Evolutionary conservation across 2,329 filamentous ascomycete species (phyloP), one percentile per base, ranked within the genome.

Genomic region (Colletotrichum cuscutae): DNA sequence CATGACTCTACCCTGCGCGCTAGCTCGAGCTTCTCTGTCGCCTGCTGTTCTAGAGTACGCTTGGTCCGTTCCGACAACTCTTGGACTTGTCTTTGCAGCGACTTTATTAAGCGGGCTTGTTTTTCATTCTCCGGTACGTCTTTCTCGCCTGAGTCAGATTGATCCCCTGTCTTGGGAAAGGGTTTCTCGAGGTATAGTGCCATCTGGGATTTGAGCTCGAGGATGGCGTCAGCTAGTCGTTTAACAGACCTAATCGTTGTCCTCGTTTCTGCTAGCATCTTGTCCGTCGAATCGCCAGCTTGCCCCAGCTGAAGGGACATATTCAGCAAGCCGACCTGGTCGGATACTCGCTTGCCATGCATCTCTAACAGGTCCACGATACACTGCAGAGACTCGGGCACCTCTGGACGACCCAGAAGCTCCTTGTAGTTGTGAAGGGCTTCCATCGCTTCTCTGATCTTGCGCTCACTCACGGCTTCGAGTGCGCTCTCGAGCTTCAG

Each of bases 391-490:
- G 32, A 26, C 1, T 71, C 26, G 32, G 30, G 54, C 30, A 73
- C 15, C 3, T 73, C 71, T 11, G 22, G n/a, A 46, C 62, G 68
- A 22, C 11, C 42, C 42, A 73, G 13, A 9, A 66, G 61, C 26
- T 24, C 7, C 37, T 62, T 59, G 54, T 73, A 73, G 54, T 13
- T 42, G 32, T 71, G 26, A 49, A 71, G 49, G 22, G 58, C 32
- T n/a, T 52, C 37, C 22, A 73, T 13, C 19, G 71, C 67, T 19
- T 35, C 11, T 22, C 64, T 37, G 42, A 65, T 46, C 9, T 71
- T 42, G 35, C 24, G 30, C 13, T 60, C 32, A 4, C 13, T 3
- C 26, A 65, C 15, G 7, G 24, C 37, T 13, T 37, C 37, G n/a
- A 71, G 32, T 12, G 56, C 35, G 8, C 5, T 22, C 32, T 56